Conservation (phyloP, 2,329 filamentous ascomycete genomes). For the Alternaria arbusti region DNA sequence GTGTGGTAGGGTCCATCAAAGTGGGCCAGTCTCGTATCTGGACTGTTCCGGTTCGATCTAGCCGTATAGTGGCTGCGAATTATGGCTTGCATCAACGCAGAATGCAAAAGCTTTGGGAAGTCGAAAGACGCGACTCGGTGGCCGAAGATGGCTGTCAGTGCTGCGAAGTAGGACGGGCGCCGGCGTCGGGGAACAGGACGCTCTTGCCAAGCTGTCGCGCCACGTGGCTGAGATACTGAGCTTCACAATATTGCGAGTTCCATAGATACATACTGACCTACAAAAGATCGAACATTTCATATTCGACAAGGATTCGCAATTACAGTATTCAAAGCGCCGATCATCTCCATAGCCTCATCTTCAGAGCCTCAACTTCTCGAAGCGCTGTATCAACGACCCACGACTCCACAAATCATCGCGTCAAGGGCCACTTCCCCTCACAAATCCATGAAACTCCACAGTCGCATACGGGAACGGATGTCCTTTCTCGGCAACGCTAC, state of each 20-base stretch:
- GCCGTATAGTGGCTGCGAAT: background rate
- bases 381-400: background rate
- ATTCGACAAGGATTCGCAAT: background rate
- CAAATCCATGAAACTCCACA: background rate
- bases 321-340: background rate
- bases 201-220: slow-evolving; percentile 1
- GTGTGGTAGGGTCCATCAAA: background rate
- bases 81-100: background rate
- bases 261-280: background rate
- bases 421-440: background rate
- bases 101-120: background rate
- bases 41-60: background rate
- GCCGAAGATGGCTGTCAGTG: background rate
- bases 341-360: background rate
- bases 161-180: background rate
- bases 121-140: background rate
- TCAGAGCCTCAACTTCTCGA: background rate
- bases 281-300: background rate
- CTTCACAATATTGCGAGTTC: background rate
- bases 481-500: background rate
- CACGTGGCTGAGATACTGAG: background rate
- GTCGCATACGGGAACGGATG: background rate
- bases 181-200: background rate
- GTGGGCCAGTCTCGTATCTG: background rate
- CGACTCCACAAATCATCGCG: background rate